Evolutionary conservation across 1,284 basidiomycete species (phyloP).

Genomic region (Malassezia arunalokei): DNA sequence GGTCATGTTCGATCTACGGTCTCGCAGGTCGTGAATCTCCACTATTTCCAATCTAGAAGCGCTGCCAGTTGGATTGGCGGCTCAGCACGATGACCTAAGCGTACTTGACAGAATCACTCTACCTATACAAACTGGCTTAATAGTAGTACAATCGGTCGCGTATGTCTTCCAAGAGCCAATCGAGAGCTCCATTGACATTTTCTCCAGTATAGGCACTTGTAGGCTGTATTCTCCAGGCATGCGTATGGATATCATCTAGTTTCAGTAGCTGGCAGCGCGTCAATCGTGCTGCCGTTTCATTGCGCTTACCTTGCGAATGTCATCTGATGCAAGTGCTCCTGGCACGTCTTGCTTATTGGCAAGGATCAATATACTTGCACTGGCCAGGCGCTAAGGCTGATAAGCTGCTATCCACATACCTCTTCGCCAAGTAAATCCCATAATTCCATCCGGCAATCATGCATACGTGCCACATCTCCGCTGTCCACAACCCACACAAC

Average conservation of each 20-base stretch:
- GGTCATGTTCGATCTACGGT: slow-evolving; percentile 51
- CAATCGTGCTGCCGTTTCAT: slow-evolving; percentile 52
- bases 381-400: slow-evolving; percentile 63
- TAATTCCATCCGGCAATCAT: slow-evolving; percentile 77
- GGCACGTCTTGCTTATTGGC: slow-evolving; percentile 98
- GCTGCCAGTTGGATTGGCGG: not conserved
- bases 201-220: slow-evolving; percentile 83
- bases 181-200: slow-evolving; percentile 70
- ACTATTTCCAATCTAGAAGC: not conserved
- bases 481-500: slow-evolving; percentile 99
- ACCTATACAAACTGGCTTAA: not conserved
- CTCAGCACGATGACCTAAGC: not conserved
- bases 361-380: slow-evolving; percentile 85
- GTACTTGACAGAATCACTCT: too few relatives aligned
- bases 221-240: slow-evolving; percentile 67
- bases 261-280: not conserved
- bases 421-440: slow-evolving; percentile 77
- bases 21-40: not conserved
- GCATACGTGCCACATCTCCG: slow-evolving; percentile 72
- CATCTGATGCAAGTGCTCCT: slow-evolving; percentile 66
- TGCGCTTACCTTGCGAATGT: slow-evolving; percentile 55
- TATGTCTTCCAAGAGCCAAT: slow-evolving; percentile 89
- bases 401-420: slow-evolving; percentile 51
- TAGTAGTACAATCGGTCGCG: slow-evolving; percentile 48
- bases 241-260: slow-evolving; percentile 3